phyloP scores from a whole-genome alignment of 768 basidiomycete species.

The Mycena galericulata region DNA sequence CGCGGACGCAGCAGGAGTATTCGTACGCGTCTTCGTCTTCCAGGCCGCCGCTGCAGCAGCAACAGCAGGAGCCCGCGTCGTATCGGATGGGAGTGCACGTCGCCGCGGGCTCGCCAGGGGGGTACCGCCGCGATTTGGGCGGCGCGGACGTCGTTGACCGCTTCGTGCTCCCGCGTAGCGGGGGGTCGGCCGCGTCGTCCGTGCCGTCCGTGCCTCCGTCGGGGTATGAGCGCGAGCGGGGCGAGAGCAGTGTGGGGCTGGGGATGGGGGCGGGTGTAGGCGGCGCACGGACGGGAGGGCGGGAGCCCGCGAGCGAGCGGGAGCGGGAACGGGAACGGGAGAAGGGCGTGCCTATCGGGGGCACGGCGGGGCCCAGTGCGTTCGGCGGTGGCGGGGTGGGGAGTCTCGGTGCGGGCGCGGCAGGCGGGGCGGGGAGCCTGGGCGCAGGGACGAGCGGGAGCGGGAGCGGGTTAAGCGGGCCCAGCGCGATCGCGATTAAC shows the following conservation, averaged over 20 bases:
- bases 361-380: neutral
- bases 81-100: slow-evolving; percentile 33
- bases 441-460: no score
- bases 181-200: slow-evolving; percentile 15
- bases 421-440: no score
- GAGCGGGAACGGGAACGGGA: slow-evolving; percentile 33
- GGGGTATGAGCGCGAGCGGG: neutral
- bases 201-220: no score
- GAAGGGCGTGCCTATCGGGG: slow-evolving; percentile 32
- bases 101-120: neutral
- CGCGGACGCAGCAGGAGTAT: no score
- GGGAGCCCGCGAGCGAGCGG: slow-evolving; percentile 30
- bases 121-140: no score
- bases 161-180: slow-evolving; percentile 29
- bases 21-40: no score
- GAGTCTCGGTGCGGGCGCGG: slow-evolving; percentile 4
- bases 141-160: slow-evolving; percentile 28
- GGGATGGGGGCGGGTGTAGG: no score
- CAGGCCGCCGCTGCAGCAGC: no score
- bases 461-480: slow-evolving; percentile 23
- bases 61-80: slow-evolving; percentile 10
- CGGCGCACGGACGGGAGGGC: no score
- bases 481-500: slow-evolving; percentile 28
- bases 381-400: neutral
- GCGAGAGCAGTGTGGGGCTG: slow-evolving; percentile 8